These are phyloP conservation scores for Hortiboletus campestris DNA, from an alignment of 768 basidiomycete species.

Conservation along the genomic window DNA sequence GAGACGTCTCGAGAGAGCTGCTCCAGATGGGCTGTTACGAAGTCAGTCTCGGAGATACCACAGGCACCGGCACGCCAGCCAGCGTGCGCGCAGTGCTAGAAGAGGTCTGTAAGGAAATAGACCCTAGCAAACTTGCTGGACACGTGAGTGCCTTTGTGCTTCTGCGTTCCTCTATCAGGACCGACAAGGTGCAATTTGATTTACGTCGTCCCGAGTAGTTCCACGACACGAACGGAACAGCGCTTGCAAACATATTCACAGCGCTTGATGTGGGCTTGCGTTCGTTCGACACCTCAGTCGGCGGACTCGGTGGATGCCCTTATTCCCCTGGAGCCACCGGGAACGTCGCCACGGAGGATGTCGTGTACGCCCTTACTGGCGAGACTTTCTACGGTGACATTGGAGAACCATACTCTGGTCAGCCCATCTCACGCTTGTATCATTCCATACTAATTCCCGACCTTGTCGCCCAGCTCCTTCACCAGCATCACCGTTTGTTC, in stretches of 20 bases:
- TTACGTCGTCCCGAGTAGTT: conserved; percentile 46
- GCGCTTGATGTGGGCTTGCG: conserved; percentile 73
- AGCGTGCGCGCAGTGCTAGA: conserved; percentile 67
- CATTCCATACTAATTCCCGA: neutral
- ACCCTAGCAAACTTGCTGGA: conserved; percentile 69
- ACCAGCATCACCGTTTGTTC: neutral
- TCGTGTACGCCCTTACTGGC: conserved; percentile 76
- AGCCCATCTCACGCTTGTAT: neutral
- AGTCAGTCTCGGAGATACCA: conserved; percentile 89
- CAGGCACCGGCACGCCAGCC: conserved; percentile 78
- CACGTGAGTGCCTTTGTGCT: conserved; percentile 40
- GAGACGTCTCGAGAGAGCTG: conserved; percentile 67
- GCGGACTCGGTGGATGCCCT: conserved; percentile 92
- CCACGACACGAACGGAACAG: conserved; percentile 89
- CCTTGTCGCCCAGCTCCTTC: neutral
- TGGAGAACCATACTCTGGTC: conserved; percentile 33
- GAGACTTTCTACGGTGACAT: conserved; percentile 53
- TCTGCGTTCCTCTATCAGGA: neutral
- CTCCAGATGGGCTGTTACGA: conserved; percentile 94
- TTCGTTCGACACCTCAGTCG: conserved; percentile 81
- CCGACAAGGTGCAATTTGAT: neutral
- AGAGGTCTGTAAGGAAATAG: conserved; percentile 60
- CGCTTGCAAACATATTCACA: conserved; percentile 69
- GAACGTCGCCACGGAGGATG: conserved; percentile 91
- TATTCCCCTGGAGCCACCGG: conserved; percentile 96